Evolutionary conservation across 192 early-diverging fungal species (phyloP), one percentile per base, ranked within the genome.

Genomic region (Umbelopsis sp.): DNA sequence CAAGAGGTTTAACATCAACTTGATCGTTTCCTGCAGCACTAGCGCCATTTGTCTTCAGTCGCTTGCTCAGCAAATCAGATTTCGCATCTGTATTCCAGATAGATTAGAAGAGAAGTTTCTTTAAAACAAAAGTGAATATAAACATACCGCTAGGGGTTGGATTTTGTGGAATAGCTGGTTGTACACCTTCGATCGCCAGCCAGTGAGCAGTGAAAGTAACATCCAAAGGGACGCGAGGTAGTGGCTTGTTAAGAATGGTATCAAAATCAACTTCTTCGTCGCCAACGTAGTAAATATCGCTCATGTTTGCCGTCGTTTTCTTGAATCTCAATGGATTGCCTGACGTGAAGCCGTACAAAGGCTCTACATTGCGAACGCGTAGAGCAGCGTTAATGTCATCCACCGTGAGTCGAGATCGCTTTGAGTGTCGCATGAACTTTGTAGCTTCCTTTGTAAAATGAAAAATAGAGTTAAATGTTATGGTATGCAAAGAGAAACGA

Each of bases 171-270:
- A 96, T 98, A 12, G 90, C 85, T 16, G 98, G 98, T 78, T 99
- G 98, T 16, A 98, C 96, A n/a, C 98, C 98, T 70, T 98, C 98
- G 70, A 99, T 93, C 2, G 98, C 97, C n/a, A 99, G 85, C 96
- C 96, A 98, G 74, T 98, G 97, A 11, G 92, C 95, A 0, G 96
- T 97, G 71, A 91, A 94, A 3, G 91, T 89, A 0, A 94, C 86
- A 36, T 98, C 95, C 3, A 95, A 83, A 2, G 98, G 98, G 1
- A 97, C 93, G 65, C 90, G 90, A 0, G 98, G 98, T 17, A 99
- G 77, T 1, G 95, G 93, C 16, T 87, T 87, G 47, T 91, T 91
- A 0, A 99, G 83, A 17, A 97, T 77, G 14, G 90, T 89, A 65
- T 98, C 97, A 47, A 99, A 88, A 71, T 97, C 95, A 10, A 97